A percentile compares a stretch with the other conserved stretches of the same genome.
phyloP scores from a whole-genome alignment of 208 protist genomes.

The Histomonas meleagridis region DNA sequence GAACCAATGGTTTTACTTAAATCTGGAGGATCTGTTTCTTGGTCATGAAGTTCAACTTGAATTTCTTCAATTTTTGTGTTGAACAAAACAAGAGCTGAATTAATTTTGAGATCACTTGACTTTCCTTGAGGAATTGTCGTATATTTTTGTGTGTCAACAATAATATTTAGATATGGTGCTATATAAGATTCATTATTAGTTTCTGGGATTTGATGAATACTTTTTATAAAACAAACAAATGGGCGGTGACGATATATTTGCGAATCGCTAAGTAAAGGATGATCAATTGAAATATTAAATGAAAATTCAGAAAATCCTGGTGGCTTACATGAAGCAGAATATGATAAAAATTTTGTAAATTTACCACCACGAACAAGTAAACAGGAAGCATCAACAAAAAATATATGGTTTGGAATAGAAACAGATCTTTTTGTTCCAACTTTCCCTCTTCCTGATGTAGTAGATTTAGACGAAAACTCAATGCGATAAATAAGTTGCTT shows the following conservation, averaged over 20 bases:
- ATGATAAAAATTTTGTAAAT: constrained; percentile 5
- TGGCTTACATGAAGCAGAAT: neutral
- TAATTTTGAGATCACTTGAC: neutral
- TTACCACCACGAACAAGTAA: neutral
- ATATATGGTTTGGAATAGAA: neutral
- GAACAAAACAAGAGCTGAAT: neutral
- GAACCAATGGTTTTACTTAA: neutral
- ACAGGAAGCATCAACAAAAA: constrained; percentile 3
- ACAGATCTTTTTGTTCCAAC: neutral
- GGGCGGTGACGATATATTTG: neutral
- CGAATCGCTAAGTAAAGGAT: neutral
- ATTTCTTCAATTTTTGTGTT: neutral
- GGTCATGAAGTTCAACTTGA: neutral
- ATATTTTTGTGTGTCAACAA: neutral
- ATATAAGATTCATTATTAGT: neutral
- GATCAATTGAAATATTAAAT: neutral
- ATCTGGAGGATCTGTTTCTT: neutral
- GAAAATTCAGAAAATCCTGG: neutral
- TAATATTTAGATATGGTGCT: neutral
- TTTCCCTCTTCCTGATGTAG: neutral
- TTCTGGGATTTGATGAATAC: constrained; percentile 31
- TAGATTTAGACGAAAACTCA: neutral
- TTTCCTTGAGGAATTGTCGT: neutral
- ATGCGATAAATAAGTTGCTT: neutral
- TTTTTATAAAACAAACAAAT: neutral